These are phyloP conservation scores for Tricharina praecox DNA, from an alignment of 495 filamentous ascomycete species.

Conservation along the genomic window DNA sequence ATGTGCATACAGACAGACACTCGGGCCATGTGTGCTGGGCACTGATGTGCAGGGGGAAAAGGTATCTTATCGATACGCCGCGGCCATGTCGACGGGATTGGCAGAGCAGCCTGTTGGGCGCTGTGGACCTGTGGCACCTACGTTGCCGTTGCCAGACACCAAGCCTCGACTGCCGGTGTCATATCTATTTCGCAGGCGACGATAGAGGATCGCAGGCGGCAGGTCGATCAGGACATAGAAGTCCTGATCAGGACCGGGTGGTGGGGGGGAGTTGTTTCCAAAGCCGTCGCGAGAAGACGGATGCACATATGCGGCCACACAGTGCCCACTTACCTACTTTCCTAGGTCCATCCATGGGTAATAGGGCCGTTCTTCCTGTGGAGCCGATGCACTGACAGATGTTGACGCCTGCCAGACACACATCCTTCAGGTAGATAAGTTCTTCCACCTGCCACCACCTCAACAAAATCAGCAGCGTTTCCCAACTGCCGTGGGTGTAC, in stretches of 20 bases:
- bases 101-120: constrained; percentile 50
- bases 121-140: constrained; percentile 30
- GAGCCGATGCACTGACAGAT: constrained; percentile 2
- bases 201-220: no score
- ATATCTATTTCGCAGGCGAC: not conserved
- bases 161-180: no score
- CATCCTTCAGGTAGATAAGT: no score
- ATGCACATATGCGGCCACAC: constrained; percentile 61
- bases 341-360: not conserved
- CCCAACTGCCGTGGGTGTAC: no score
- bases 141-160: no score
- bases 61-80: constrained; percentile 57
- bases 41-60: no score
- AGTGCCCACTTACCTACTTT: constrained; percentile 25
- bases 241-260: constrained; percentile 64
- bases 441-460: no score
- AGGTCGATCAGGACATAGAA: constrained; percentile 47
- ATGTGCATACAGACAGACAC: not conserved
- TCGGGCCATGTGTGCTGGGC: no score
- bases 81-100: constrained; percentile 43
- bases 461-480: no score
- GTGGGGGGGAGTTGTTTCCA: no score
- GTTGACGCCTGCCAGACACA: constrained; percentile 32
- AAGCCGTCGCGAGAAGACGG: constrained; percentile 47
- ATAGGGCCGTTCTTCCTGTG: no score